Percentiles rank a stretch among this genome's conserved stretches.
Conservation (phyloP, 2,329 filamentous ascomycete genomes). For the Orbilia oligospora region DNA sequence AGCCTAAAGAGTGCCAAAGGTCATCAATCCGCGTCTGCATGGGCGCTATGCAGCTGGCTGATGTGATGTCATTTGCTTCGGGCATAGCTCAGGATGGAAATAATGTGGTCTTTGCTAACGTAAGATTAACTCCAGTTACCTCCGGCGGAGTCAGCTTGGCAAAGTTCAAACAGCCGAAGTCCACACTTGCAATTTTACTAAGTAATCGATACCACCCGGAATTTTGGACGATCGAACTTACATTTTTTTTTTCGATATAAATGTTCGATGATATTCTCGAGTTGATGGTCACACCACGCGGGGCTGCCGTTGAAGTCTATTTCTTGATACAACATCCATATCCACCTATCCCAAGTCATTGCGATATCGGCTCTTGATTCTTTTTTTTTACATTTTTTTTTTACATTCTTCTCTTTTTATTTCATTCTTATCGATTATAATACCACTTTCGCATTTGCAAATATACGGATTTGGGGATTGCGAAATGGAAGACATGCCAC, state of each 20-base stretch:
- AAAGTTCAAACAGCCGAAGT: not conserved
- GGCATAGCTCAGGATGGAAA: not conserved
- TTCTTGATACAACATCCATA: not conserved
- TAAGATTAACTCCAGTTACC: constrained; percentile 20
- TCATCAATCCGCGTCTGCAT: constrained; percentile 23
- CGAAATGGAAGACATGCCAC: constrained; percentile 19
- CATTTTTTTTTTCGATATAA: not conserved
- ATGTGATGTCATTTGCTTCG: constrained; percentile 17
- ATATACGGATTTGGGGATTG: not conserved
- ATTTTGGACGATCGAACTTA: too few relatives aligned
- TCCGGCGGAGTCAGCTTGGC: not conserved
- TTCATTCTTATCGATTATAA: constrained; percentile 20
- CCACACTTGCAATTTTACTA: too few relatives aligned
- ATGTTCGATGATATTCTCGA: not conserved
- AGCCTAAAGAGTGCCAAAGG: constrained; percentile 19
- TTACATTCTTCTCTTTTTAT: too few relatives aligned
- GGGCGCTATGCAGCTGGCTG: constrained; percentile 4
- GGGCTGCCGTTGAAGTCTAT: not conserved
- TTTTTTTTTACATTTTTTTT: too few relatives aligned
- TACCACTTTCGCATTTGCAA: not conserved
- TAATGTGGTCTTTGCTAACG: not conserved
- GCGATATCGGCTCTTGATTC: constrained; percentile 9
- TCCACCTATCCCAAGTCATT: constrained; percentile 11
- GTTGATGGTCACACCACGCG: constrained; percentile 23
- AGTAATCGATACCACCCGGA: too few relatives aligned